phyloP scores from a whole-genome alignment of 306 rosid genomes.

The Cucumis melo region DNA sequence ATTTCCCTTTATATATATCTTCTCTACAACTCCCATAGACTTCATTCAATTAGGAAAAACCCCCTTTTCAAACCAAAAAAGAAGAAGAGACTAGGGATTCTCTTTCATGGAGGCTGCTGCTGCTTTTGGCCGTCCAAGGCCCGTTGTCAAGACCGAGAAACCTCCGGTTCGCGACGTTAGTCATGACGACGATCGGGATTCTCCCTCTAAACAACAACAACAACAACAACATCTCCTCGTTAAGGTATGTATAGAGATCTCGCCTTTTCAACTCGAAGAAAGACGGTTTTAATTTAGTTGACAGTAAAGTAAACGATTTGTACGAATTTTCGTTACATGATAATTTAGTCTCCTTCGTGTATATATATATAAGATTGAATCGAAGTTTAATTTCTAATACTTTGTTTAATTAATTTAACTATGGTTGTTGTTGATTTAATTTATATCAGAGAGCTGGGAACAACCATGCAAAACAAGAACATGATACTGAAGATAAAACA shows the following conservation, averaged over 20 bases:
- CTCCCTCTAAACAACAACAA: not conserved
- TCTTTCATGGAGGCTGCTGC: slow-evolving; percentile 9
- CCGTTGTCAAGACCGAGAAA: not conserved
- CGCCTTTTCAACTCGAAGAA: not conserved
- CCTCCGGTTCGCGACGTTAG: not conserved
- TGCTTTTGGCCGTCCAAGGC: not conserved
- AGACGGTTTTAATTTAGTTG: no score
- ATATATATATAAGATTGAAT: no score
- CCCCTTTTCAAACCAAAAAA: not conserved
- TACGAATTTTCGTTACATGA: no score
- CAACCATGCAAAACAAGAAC: not conserved
- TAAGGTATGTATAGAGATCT: not conserved
- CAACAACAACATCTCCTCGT: not conserved
- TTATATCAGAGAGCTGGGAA: not conserved
- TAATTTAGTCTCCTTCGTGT: no score
- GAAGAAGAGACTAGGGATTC: not conserved
- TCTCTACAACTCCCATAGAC: not conserved
- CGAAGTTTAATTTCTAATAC: no score
- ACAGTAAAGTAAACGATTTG: no score
- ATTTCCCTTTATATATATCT: not conserved
- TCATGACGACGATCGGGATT: not conserved
- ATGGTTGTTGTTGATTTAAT: no score
- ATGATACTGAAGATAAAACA: not conserved
- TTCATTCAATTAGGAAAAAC: not conserved
- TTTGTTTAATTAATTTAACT: no score